Evolutionary conservation across 1,139 yeast genomes (phyloP).

Genomic region (Lodderomyces metapsilosis): DNA sequence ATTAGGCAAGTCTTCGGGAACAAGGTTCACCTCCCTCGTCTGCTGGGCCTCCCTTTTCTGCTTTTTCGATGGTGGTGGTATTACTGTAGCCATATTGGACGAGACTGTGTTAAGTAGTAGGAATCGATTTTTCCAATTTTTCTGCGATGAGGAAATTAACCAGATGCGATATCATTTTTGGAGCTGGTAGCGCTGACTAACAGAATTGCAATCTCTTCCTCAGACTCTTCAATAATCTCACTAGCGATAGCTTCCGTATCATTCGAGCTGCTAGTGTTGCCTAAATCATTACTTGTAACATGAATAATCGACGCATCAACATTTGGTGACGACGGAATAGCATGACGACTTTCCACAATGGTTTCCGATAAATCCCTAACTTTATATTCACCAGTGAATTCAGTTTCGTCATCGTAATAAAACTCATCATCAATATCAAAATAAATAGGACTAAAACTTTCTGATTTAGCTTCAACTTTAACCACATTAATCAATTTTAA

Average conservation of each 20-base stretch:
- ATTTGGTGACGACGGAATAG: slow-evolving; percentile 11
- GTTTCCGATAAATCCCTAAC: slow-evolving; percentile 12
- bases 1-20: slow-evolving; percentile 81
- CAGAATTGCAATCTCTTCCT: slow-evolving; percentile 13
- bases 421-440: slow-evolving; percentile 23
- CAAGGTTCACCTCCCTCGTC: slow-evolving; percentile 69
- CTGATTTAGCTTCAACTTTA: slow-evolving; percentile 17
- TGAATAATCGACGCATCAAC: slow-evolving; percentile 11
- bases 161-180: not conserved
- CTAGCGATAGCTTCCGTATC: not conserved
- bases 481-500: slow-evolving; percentile 24
- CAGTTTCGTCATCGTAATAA: slow-evolving; percentile 11
- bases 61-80: slow-evolving; percentile 92
- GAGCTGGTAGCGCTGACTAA: slow-evolving; percentile 1
- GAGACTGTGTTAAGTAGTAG: no score
- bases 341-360: not conserved
- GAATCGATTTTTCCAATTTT: no score
- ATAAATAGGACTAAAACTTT: slow-evolving; percentile 18
- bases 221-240: slow-evolving; percentile 14
- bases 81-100: slow-evolving; percentile 79
- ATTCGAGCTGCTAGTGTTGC: slow-evolving; percentile 1
- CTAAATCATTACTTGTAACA: slow-evolving; percentile 7
- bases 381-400: slow-evolving; percentile 1
- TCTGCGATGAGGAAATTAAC: not conserved
- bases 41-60: slow-evolving; percentile 83